phyloP scores from a whole-genome alignment of 2,329 filamentous ascomycete species.

The Xylariaceae sp. region DNA sequence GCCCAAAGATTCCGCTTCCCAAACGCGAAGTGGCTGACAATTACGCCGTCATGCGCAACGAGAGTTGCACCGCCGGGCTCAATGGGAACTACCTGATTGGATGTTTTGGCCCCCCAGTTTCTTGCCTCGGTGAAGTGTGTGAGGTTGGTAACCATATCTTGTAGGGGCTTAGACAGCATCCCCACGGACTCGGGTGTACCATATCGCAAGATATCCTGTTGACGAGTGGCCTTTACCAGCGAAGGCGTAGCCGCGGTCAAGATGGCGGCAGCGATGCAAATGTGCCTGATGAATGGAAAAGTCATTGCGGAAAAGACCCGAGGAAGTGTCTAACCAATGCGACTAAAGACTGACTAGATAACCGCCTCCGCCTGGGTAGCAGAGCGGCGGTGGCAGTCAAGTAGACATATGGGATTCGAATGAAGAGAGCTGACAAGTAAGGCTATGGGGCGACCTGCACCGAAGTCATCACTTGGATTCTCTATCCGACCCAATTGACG shows the following conservation, averaged over 20 bases:
- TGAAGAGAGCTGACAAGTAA: too few relatives aligned
- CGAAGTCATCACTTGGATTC: background rate
- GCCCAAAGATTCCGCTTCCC: slow-evolving; percentile 23
- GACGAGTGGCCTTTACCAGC: background rate
- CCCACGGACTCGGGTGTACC: slow-evolving; percentile 20
- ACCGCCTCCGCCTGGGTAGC: background rate
- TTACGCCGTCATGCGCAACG: slow-evolving; percentile 15
- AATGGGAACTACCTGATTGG: slow-evolving; percentile 14
- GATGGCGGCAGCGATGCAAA: background rate
- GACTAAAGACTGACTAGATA: too few relatives aligned
- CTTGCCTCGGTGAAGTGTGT: slow-evolving; percentile 18
- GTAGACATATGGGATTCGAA: background rate
- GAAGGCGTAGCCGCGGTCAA: background rate
- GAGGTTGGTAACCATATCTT: slow-evolving; percentile 20
- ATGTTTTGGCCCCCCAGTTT: slow-evolving; percentile 15
- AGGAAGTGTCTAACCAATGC: background rate
- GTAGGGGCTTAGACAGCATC: slow-evolving; percentile 14
- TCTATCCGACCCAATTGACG: too few relatives aligned
- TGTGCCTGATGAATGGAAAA: background rate
- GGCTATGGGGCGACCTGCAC: too few relatives aligned
- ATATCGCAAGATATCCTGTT: slow-evolving; percentile 8
- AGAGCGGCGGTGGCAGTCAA: background rate
- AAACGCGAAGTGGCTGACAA: slow-evolving; percentile 24
- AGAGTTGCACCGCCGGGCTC: slow-evolving; percentile 17
- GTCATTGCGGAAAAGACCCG: background rate